Evolutionary conservation across 305 asterid genomes (phyloP).

Genomic region (Striga hermonthica): DNA sequence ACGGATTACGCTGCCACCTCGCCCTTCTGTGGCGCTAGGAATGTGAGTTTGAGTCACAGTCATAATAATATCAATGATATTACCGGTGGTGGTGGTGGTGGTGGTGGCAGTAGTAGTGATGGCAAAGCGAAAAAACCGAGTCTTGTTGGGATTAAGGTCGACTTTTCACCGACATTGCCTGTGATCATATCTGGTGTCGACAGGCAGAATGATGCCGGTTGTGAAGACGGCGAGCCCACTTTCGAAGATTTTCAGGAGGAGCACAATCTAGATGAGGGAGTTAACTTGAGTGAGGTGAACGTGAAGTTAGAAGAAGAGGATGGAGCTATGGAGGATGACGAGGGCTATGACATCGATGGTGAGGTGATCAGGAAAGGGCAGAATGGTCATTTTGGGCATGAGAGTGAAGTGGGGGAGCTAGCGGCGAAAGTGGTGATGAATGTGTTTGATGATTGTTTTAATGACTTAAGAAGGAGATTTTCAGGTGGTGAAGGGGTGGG

Average conservation of each 20-base stretch:
- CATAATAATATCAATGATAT: not conserved
- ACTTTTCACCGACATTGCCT: conserved; percentile 46
- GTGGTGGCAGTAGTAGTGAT: conserved; percentile 9
- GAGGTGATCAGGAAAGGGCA: conserved; percentile 25
- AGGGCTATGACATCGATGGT: conserved; percentile 5
- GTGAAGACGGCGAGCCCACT: conserved; percentile 26
- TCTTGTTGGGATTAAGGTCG: conserved; percentile 58
- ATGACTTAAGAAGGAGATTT: conserved; percentile 45
- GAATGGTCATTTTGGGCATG: conserved; percentile 24
- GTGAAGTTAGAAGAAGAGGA: conserved; percentile 61
- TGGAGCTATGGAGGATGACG: conserved; percentile 25
- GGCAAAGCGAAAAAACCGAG: conserved; percentile 31
- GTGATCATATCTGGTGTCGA: conserved; percentile 24
- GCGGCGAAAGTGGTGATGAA: conserved; percentile 51
- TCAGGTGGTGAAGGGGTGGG: conserved; percentile 27
- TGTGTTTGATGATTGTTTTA: conserved; percentile 58
- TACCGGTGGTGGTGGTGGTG: not conserved
- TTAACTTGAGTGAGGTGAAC: conserved; percentile 66
- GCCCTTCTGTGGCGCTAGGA: conserved; percentile 51
- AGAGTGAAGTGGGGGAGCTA: conserved; percentile 32
- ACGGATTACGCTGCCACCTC: conserved; percentile 54
- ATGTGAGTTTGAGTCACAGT: conserved; percentile 29
- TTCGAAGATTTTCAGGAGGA: conserved; percentile 26
- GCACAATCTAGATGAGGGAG: conserved; percentile 31
- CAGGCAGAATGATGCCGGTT: conserved; percentile 31